phyloP scores from a whole-genome alignment of 371 early-diverging fungal species.

The Mucor irregularis region DNA sequence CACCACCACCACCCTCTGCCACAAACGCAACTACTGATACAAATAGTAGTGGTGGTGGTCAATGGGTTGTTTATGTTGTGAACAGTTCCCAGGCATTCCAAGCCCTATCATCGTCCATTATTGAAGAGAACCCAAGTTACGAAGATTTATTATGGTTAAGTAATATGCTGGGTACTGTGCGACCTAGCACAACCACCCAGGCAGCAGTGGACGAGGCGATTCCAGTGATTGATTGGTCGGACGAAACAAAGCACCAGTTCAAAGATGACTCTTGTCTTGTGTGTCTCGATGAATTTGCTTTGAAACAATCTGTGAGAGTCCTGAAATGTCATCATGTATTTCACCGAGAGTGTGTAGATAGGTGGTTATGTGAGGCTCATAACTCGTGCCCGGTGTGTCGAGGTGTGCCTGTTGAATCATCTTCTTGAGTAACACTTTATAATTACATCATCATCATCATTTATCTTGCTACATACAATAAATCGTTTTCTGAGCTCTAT shows the following conservation, averaged over 20 bases:
- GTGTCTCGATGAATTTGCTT: slow-evolving; percentile 71
- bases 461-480: too few relatives aligned
- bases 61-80: slow-evolving; percentile 45
- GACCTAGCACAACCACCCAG: slow-evolving; percentile 56
- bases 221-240: slow-evolving; percentile 38
- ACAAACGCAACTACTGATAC: too few relatives aligned
- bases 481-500: too few relatives aligned
- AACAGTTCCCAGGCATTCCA: slow-evolving; percentile 21
- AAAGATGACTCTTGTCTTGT: slow-evolving; percentile 48
- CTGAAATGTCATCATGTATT: slow-evolving; percentile 82
- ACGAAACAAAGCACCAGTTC: slow-evolving; percentile 25
- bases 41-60: slow-evolving; percentile 18
- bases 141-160: slow-evolving; percentile 63
- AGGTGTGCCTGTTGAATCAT: slow-evolving; percentile 37
- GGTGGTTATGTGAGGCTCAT: slow-evolving; percentile 65
- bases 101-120: slow-evolving; percentile 9
- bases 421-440: not conserved
- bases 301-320: slow-evolving; percentile 64
- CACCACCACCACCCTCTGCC: slow-evolving; percentile 8
- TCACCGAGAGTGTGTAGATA: slow-evolving; percentile 85
- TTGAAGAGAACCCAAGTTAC: slow-evolving; percentile 45
- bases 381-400: slow-evolving; percentile 53
- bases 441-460: slow-evolving; percentile 1
- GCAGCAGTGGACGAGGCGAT: slow-evolving; percentile 47
- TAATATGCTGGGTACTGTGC: slow-evolving; percentile 59